phyloP scores from a whole-genome alignment of 2,329 filamentous ascomycete genomes.

The Phialocephala subalpina region DNA sequence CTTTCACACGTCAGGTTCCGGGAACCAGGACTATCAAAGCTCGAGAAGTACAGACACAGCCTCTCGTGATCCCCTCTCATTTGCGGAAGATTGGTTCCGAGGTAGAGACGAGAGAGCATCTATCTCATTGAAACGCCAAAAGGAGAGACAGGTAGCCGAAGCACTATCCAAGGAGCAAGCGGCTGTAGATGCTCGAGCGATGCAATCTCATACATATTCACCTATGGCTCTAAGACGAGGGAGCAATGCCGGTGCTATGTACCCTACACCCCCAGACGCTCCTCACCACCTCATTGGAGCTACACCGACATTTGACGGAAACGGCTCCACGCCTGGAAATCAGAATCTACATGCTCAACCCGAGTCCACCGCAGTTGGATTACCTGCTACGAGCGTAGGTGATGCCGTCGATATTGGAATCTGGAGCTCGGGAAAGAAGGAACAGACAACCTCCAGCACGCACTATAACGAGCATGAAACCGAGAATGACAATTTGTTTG shows the following conservation, averaged over 20 bases:
- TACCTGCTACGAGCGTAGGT: slow-evolving; percentile 20
- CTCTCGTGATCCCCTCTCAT: slow-evolving; percentile 45
- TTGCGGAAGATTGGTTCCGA: slow-evolving; percentile 48
- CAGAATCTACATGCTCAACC: slow-evolving; percentile 44
- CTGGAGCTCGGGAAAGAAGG: slow-evolving; percentile 41
- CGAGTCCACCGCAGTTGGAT: slow-evolving; percentile 45
- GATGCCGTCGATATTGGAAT: slow-evolving; percentile 38
- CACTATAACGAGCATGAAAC: slow-evolving; percentile 40
- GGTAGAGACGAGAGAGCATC: slow-evolving; percentile 51
- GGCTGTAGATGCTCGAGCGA: slow-evolving; percentile 52
- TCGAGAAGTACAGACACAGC: slow-evolving; percentile 8
- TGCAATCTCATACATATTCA: slow-evolving; percentile 58
- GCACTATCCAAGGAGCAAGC: slow-evolving; percentile 50
- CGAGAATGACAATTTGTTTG: slow-evolving; percentile 64
- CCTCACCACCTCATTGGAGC: slow-evolving; percentile 61
- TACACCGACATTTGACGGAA: slow-evolving; percentile 64
- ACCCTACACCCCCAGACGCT: slow-evolving; percentile 76
- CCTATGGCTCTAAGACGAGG: slow-evolving; percentile 59
- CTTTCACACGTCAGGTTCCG: slow-evolving; percentile 37
- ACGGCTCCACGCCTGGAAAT: slow-evolving; percentile 63
- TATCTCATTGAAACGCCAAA: slow-evolving; percentile 55
- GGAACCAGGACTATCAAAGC: slow-evolving; percentile 22
- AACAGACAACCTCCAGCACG: slow-evolving; percentile 30
- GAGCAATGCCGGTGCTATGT: slow-evolving; percentile 64
- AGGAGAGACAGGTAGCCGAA: slow-evolving; percentile 54